Base-by-base conservation (phyloP, 1,139 yeast genomes). In the Kodamaea alishanica region DNA sequence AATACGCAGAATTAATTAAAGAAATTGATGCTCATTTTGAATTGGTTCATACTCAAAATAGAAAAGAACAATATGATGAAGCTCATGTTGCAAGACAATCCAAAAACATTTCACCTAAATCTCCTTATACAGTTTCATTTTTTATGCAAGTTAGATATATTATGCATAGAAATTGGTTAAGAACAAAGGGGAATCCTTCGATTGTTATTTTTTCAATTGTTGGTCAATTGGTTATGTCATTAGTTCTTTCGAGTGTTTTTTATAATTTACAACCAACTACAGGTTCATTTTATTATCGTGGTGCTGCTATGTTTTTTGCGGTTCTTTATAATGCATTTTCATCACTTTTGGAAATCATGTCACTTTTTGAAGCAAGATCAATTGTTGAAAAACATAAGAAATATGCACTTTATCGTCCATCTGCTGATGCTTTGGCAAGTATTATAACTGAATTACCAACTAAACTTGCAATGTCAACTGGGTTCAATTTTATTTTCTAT, bases 301-400 rank as follows among this genome's bases (percentile, higher is more conserved):
- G 84, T 48, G 83, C 90, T 22, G 73, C 84, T 23, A 61, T 87
- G 67, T 87, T 85, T 65, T 84, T 84, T 57, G 85, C 94, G 34
- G 75, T 84, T 37, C 68, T 86, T 53, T 84, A 82, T 63, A 84
- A 85, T 58, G 87, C 90, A 11, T 81, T 86, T 60, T 69, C 85
- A 12, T 83, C 89, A 12, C 65, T 84, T 50, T 69, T 85, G 57
- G 95, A 86, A 60, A 79, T 86, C 48, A 75, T 83, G 64, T 64
- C 85, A 6, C 62, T 84, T 39, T 74, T 66, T 47, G 89, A 82
- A 52, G 81, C 87, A n/a, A 77, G 95, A 54, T 81, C 85, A 2
- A 77, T 86, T 46, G 84, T 84, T 24, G 90, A 84, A 58, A 87
- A 87, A 55, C 95, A 86, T 51, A 81, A 81, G 55, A 72, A 79